Evolutionary conservation across 129 eudicot species (phyloP).

Genomic region (Erigeron canadensis): DNA sequence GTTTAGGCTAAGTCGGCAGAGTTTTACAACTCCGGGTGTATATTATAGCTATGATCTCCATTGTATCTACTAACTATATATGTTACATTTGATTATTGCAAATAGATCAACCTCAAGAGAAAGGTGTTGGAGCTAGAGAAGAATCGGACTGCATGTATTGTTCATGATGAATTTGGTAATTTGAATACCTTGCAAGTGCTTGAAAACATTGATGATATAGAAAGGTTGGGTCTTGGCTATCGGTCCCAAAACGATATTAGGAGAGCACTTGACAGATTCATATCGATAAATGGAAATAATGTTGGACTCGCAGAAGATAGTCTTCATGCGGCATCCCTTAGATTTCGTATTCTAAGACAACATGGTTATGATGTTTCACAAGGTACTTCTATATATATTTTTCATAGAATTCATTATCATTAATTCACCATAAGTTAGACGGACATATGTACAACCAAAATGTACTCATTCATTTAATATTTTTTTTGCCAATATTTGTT

Average conservation of each 20-base stretch:
- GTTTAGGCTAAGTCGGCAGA: too few relatives aligned
- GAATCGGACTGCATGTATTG: neutral
- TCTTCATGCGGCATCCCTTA: neutral
- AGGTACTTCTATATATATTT: neutral
- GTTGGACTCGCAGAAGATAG: neutral
- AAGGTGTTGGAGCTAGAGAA: neutral
- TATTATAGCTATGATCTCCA: too few relatives aligned
- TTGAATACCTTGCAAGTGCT: neutral
- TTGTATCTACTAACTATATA: neutral
- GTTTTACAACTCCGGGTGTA: too few relatives aligned
- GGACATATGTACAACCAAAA: too few relatives aligned
- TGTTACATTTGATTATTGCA: neutral
- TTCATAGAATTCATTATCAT: too few relatives aligned
- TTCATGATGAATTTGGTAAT: neutral
- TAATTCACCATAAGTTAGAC: too few relatives aligned
- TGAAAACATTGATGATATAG: neutral
- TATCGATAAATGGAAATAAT: neutral
- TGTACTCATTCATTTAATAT: too few relatives aligned
- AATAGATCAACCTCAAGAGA: neutral
- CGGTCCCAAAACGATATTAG: neutral
- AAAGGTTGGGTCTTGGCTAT: neutral
- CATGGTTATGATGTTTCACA: neutral
- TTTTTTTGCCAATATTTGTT: neutral
- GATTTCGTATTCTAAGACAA: neutral
- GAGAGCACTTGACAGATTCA: neutral